Conservation (phyloP, 2,329 filamentous ascomycete species). For the Thielaviopsis euricoi region DNA sequence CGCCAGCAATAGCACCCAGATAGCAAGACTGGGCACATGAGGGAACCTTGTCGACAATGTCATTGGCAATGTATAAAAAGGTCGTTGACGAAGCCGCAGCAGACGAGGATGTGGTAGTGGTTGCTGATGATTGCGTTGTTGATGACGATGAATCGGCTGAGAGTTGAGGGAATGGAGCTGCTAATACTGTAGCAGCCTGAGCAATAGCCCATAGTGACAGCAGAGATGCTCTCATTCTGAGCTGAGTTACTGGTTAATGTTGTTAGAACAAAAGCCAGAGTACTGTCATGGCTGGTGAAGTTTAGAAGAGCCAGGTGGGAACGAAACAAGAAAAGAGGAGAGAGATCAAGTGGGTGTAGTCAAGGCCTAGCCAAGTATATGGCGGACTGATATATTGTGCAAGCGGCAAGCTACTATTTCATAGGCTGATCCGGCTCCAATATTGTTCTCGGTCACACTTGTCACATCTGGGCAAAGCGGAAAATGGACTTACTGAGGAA, state of each 20-base stretch:
- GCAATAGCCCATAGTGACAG: background rate
- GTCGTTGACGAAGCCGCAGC: background rate
- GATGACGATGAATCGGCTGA: background rate
- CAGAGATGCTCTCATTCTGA: background rate
- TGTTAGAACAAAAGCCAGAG: background rate
- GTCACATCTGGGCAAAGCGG: background rate
- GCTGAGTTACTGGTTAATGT: background rate
- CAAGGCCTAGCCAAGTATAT: background rate
- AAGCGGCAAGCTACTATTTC: background rate
- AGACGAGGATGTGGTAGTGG: background rate
- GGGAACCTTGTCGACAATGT: slow-evolving; percentile 4
- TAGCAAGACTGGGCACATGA: slow-evolving; percentile 3
- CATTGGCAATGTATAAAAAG: background rate
- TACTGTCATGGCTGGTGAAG: background rate
- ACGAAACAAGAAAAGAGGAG: background rate
- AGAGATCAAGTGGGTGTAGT: background rate
- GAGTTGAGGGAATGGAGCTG: background rate
- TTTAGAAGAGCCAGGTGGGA: background rate
- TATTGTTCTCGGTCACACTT: background rate
- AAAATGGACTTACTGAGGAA: background rate
- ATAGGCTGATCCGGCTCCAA: background rate
- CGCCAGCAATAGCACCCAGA: background rate
- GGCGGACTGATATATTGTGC: background rate
- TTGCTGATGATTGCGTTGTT: background rate
- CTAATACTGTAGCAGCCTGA: background rate